Base-by-base conservation (phyloP, 2,329 filamentous ascomycete genomes). In the Mycocentrospora acerina region DNA sequence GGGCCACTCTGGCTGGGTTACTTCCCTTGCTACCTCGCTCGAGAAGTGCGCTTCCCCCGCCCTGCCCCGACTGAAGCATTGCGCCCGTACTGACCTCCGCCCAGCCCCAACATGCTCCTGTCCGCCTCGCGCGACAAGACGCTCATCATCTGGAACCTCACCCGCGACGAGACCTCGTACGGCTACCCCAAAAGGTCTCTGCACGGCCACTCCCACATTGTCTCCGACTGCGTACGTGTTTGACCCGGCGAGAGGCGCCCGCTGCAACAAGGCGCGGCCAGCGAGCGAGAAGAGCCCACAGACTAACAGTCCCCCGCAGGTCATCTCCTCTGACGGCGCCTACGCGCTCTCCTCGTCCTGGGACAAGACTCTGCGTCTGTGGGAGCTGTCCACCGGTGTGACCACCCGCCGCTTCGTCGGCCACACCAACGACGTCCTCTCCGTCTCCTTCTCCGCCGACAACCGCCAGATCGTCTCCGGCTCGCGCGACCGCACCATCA, bases 1-100 rank as follows among this genome's bases (percentile, higher is more conserved):
- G 86, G 91, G 91, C 85, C 91, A 97, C 85, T 93, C 87, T 82
- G 91, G 91, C 83, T 97, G 91, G 91, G 91, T 97, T 79, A 97
- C 91, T 77, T 90, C 83, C 79, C 82, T 97, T 78, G 91, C 91
- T 67, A 97, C 91, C 74, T 96, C 91, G 67, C 86, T 96, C 79
- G 91, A 97, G 86, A 96, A 96, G 89, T 94, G 55, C 48, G 62
- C 66, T 32, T 33, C 33, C 28, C 41, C 26, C 26, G 26, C 31
- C 9, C 22, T n/a, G 25, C n/a, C 25, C n/a, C n/a, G n/a, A n/a
- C n/a, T n/a, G 29, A 32, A 22, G 25, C 33, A 31, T 22, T 22
- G 19, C 19, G 19, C 19, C 5, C 19, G 42, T 59, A 55, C 66
- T 70, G 56, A 71, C 59, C 27, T 40, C 37, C 42, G 40, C 53